A percentile compares a stretch with the other conserved stretches of the same genome.
Evolutionary conservation across 345 rosid species (phyloP).

Genomic region (Citrus medica): DNA sequence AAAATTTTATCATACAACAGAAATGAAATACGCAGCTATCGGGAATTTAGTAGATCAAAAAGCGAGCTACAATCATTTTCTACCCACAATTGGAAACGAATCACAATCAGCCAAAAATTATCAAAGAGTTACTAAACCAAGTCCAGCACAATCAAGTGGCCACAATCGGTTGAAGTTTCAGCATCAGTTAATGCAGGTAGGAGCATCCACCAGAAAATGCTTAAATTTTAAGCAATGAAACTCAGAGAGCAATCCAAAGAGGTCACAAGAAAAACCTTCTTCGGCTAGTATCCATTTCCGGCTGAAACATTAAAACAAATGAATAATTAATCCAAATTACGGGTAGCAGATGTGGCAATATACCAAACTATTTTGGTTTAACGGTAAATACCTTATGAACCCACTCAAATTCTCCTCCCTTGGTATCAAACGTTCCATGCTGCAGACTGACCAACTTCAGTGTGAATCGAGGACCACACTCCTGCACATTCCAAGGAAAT

Average conservation of each 20-base stretch:
- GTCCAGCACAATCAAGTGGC: neutral
- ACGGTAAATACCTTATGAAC: constrained; percentile 73
- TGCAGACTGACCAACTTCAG: constrained; percentile 75
- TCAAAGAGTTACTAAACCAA: neutral
- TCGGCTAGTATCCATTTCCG: constrained; percentile 95
- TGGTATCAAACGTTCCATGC: constrained; percentile 88
- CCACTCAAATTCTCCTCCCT: constrained; percentile 91
- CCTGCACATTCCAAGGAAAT: constrained; percentile 35
- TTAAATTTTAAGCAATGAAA: neutral
- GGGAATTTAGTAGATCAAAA: neutral
- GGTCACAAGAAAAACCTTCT: constrained; percentile 88
- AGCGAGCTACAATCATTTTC: neutral
- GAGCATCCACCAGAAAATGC: constrained; percentile 1
- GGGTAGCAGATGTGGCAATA: neutral
- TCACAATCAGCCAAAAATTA: constrained; percentile 11
- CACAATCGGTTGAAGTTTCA: neutral
- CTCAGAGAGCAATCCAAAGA: neutral
- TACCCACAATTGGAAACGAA: neutral
- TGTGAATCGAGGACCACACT: constrained; percentile 90
- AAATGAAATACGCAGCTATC: neutral
- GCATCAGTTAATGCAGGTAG: neutral
- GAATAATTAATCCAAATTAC: neutral
- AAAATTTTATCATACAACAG: neutral
- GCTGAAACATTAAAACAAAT: constrained; percentile 33
- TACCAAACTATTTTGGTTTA: constrained; percentile 1